Evolutionary conservation across 2,329 filamentous ascomycete genomes (phyloP).

Genomic region (Aspergillus costaricaensis): DNA sequence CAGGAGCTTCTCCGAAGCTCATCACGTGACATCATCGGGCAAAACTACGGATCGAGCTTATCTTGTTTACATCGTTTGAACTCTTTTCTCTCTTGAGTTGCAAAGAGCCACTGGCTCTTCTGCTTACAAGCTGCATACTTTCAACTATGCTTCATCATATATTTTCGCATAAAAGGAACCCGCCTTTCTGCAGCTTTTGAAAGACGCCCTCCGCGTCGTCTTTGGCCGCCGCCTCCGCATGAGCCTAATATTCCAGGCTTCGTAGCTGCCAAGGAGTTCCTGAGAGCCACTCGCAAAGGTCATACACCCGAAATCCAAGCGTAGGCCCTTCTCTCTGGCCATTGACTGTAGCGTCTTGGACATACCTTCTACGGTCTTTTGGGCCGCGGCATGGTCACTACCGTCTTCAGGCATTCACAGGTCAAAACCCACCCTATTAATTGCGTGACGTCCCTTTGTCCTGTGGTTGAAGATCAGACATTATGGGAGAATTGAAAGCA

Average conservation of each 20-base stretch:
- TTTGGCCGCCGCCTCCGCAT: constrained; percentile 7
- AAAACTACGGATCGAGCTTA: too few species aligned
- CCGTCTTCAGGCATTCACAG: not conserved
- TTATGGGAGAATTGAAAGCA: too few species aligned
- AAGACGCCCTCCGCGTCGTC: constrained; percentile 1
- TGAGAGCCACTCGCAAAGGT: not conserved
- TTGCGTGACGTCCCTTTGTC: not conserved
- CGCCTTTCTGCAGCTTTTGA: constrained; percentile 4
- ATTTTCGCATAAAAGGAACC: constrained; percentile 3
- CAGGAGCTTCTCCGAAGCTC: constrained; percentile 17
- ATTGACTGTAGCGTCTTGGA: not conserved
- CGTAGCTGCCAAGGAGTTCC: not conserved
- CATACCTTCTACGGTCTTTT: not conserved
- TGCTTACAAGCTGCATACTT: too few species aligned
- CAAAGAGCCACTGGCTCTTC: too few species aligned
- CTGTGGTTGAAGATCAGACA: not conserved
- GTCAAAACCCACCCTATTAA: not conserved
- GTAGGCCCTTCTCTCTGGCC: not conserved
- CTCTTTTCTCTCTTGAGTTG: not conserved
- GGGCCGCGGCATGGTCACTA: not conserved
- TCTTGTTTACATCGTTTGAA: not conserved
- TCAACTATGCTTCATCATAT: not conserved
- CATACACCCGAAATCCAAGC: not conserved
- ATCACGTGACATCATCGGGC: constrained; percentile 10
- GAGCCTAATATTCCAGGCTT: not conserved